A percentile compares a stretch with the other conserved stretches of the same genome.
Evolutionary conservation across 805 yeast genomes (phyloP).

Genomic region (Brettanomyces custersianus): DNA sequence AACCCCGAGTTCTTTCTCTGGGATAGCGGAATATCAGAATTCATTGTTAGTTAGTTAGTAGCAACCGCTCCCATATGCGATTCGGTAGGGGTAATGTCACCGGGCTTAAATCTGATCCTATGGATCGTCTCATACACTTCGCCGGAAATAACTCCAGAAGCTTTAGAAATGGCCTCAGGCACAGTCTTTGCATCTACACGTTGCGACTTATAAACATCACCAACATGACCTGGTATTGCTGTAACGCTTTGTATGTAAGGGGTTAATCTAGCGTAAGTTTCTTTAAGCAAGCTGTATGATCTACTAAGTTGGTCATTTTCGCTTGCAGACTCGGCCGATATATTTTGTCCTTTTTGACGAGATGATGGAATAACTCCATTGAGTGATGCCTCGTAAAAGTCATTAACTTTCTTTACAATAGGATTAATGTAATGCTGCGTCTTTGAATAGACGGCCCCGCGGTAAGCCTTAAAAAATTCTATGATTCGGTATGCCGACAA

Average conservation of each 20-base stretch:
- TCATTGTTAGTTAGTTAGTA: no score
- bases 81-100: no score
- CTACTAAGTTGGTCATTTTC: slow-evolving; percentile 21
- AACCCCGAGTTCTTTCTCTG: no score
- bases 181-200: slow-evolving; percentile 20
- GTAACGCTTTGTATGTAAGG: slow-evolving; percentile 21
- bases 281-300: slow-evolving; percentile 14
- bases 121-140: slow-evolving; percentile 26
- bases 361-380: slow-evolving; percentile 17
- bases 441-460: neutral
- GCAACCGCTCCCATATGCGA: no score
- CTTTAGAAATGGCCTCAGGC: slow-evolving; percentile 27
- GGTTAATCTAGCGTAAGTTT: slow-evolving; percentile 21
- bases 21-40: no score
- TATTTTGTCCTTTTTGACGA: slow-evolving; percentile 14
- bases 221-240: slow-evolving; percentile 23
- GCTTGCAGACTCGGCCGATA: slow-evolving; percentile 4
- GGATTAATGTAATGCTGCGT: slow-evolving; percentile 15
- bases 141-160: slow-evolving; percentile 27
- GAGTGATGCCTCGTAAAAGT: slow-evolving; percentile 20
- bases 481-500: neutral
- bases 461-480: neutral
- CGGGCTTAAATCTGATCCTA: no score
- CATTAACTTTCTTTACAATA: slow-evolving; percentile 21
- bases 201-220: slow-evolving; percentile 23